phyloP scores from a whole-genome alignment of 1,139 yeast species.

The Taphrina pruni region DNA sequence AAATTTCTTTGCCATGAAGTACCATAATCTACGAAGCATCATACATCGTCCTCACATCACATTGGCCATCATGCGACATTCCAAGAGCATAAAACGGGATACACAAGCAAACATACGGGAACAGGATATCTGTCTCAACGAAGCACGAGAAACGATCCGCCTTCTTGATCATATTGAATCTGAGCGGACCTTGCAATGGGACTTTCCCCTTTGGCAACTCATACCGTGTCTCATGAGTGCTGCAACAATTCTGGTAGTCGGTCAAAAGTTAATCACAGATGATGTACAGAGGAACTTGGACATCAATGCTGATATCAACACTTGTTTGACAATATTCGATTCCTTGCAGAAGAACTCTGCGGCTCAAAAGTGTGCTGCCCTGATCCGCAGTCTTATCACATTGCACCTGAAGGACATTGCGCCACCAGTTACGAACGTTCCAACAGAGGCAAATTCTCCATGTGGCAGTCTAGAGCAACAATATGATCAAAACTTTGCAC shows the following conservation, averaged over 20 bases:
- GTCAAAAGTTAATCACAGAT: conserved; percentile 34
- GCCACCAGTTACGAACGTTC: conserved; percentile 19
- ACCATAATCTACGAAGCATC: conserved; percentile 42
- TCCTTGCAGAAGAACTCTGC: conserved; percentile 39
- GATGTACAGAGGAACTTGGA: conserved; percentile 18
- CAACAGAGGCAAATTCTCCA: conserved; percentile 21
- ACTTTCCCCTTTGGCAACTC: conserved; percentile 40
- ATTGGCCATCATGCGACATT: conserved; percentile 34
- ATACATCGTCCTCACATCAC: conserved; percentile 44
- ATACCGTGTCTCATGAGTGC: conserved; percentile 41
- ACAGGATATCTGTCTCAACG: conserved; percentile 36
- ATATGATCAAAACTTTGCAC: conserved; percentile 37
- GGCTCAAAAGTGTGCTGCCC: conserved; percentile 39
- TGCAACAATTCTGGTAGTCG: conserved; percentile 37
- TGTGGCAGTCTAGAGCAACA: conserved; percentile 27
- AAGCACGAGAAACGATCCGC: conserved; percentile 35
- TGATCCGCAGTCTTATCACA: conserved; percentile 24
- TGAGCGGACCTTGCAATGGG: conserved; percentile 33
- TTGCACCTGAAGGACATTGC: conserved; percentile 37
- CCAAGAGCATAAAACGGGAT: conserved; percentile 24
- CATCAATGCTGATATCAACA: conserved; percentile 23
- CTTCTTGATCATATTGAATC: conserved; percentile 37
- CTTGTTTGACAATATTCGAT: conserved; percentile 32
- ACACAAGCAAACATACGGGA: conserved; percentile 15
- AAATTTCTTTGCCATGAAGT: conserved; percentile 41